Evolutionary conservation across 1,284 basidiomycete genomes (phyloP), one percentile per base, ranked within the genome.

Genomic region (Cryptococcus jaspeensis): DNA sequence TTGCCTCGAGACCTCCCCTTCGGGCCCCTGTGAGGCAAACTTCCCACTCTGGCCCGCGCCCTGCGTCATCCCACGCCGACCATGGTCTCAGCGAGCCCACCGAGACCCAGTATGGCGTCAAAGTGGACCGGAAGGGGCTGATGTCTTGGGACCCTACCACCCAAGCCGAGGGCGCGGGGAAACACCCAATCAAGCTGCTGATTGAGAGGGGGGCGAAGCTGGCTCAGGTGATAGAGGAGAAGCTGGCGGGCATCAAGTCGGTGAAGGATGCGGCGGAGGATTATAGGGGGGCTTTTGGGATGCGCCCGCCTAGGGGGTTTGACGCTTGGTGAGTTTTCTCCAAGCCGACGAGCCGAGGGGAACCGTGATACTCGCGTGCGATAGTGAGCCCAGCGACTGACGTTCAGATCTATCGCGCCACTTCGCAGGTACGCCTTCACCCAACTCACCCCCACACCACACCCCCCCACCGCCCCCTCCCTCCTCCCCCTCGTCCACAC

Each of bases 251-350:
- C 9, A 55, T 73, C 12, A 42, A 46, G 23, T 56, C 53, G 4
- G 48, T 73, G 18, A 45, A 66, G 35, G 67, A 73, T 48, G 68
- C 71, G 2, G 68, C 65, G 5, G 50, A 56, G 15, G 72, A 74
- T 57, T 75, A 77, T 54, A 46, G 53, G 37, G 36, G 52, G 23
- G 64, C 61, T 0, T 74, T 64, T 36, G 60, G 61, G 9, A 67
- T 73, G 64, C 51, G 61, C 32, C 72, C 75, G 13, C 73, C 75
- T 1, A 60, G 60, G 37, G 73, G 72, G 2, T 75, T 75, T 47
- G 69, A 72, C 9, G 20, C 42, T 9, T 76, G 74, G 74, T 72
- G 39, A 54, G 71, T 62, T 11, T 25, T 18, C 11, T 28, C 18
- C 5, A n/a, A n/a, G n/a, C n/a, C n/a, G n/a, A n/a, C n/a, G n/a